These are phyloP conservation scores for Penicillium arizonense DNA, from an alignment of 495 filamentous ascomycete genomes.

Conservation along the genomic window DNA sequence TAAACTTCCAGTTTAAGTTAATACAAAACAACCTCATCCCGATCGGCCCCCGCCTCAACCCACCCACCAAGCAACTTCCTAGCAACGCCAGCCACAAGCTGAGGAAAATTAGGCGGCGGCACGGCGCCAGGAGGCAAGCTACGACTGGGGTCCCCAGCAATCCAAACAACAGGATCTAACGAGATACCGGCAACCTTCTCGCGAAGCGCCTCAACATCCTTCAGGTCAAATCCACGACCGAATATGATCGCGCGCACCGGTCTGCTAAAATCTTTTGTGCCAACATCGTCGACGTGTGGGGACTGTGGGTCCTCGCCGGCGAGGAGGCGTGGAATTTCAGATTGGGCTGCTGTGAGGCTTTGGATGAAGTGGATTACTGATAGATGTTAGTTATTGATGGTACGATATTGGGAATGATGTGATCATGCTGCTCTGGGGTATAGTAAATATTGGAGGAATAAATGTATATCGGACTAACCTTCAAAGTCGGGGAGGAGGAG, in stretches of 20 bases:
- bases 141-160: conserved; percentile 13
- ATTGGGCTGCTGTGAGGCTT: conserved; percentile 14
- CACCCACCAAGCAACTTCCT: conserved; percentile 12
- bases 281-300: conserved; percentile 18
- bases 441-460: too few relatives aligned
- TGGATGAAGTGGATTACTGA: conserved; percentile 31
- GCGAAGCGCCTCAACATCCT: conserved; percentile 17
- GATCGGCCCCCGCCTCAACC: conserved; percentile 9
- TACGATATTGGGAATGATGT: too few relatives aligned
- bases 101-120: conserved; percentile 14
- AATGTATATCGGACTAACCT: conserved; percentile 18
- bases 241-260: conserved; percentile 31
- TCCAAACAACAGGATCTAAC: conserved; percentile 14
- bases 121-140: conserved; percentile 2
- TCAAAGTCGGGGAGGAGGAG: conserved; percentile 28
- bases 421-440: not conserved
- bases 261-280: conserved; percentile 28
- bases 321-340: conserved; percentile 28
- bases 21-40: conserved; percentile 16
- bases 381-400: conserved; percentile 1
- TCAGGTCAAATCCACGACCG: conserved; percentile 23
- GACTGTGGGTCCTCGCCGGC: conserved; percentile 24
- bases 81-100: conserved; percentile 1
- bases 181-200: conserved; percentile 3
- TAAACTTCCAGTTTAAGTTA: not conserved